Evolutionary conservation across 345 rosid species (phyloP), one percentile per base, ranked within the genome.

Genomic region (Physaria fendleri): DNA sequence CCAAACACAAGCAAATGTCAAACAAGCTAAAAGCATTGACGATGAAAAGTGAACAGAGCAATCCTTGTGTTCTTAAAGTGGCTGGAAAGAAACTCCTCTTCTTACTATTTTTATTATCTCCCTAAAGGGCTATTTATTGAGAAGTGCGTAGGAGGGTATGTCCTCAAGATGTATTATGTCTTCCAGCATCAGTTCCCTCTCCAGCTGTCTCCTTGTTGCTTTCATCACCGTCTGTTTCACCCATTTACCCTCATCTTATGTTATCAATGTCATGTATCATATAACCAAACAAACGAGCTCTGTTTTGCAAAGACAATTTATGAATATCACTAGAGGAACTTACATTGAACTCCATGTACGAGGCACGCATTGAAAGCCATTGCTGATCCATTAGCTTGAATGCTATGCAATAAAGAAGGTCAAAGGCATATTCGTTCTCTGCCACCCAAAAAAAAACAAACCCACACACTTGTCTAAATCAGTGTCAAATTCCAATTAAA

Each of bases 341-440:
- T 74, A 94, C 99, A 64, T 94, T 94, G 59, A 94, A 94, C 76
- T 94, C 99, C 99, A 94, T 94, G 76, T 94, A 94, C 23, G 96
- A 94, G 6, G 99, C 99, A 1, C 77, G 99, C 90, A 90, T 94
- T 41, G 82, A 32, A 65, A 90, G 97, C 99, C 99, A 94, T 62
- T 82, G 87, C 14, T 81, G 85, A 73, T 94, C 97, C 99, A 94
- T 89, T 63, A 94, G 77, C 81, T 94, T 90, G 87, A 90, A 94
- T 7, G 97, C 84, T 66, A 89, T 85, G 79, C 99, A 90, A 57
- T 94, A 94, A 7, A 94, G 96, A 66, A 83, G 79, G 72, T 94
- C 99, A 73, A 94, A 90, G 1, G 99, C 97, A 35, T 80, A 76
- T 65, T 90, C 97, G 73, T 87, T 82, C 68, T 85, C 99, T 90